A percentile compares a stretch with the other conserved stretches of the same genome.
These are phyloP conservation scores for Fusarium algeriense DNA, from an alignment of 2,329 filamentous ascomycete genomes.

Conservation along the genomic window DNA sequence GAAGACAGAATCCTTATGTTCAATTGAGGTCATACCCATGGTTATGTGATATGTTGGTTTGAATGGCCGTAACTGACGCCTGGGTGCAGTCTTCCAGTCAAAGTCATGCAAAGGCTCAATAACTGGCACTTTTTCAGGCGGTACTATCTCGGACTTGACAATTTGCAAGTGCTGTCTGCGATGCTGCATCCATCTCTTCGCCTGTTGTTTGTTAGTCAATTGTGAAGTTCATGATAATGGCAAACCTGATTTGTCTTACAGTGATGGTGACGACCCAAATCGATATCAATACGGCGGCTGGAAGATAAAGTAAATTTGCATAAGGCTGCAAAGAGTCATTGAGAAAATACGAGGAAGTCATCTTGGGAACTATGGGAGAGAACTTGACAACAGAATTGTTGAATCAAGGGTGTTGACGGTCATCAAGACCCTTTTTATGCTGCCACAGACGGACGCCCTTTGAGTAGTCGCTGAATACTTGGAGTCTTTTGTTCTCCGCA, in stretches of 20 bases:
- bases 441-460: not conserved
- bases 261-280: constrained; percentile 17
- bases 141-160: not conserved
- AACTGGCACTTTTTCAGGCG: not conserved
- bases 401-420: not conserved
- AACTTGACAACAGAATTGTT: not conserved
- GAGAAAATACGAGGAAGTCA: not conserved
- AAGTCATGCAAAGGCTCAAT: constrained; percentile 28
- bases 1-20: accelerated
- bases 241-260: constrained; percentile 6
- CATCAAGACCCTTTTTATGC: not conserved
- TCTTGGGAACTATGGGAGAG: not conserved
- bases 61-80: constrained; percentile 20
- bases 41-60: constrained; percentile 38
- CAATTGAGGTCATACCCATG: constrained; percentile 11
- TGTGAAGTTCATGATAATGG: not conserved
- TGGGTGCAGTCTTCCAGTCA: constrained; percentile 25
- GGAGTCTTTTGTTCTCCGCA: constrained; percentile 26
- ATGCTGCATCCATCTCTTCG: constrained; percentile 38
- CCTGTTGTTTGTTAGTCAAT: constrained; percentile 2
- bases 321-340: constrained; percentile 6
- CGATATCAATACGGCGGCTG: constrained; percentile 16
- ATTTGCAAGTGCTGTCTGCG: constrained; percentile 17
- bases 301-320: constrained; percentile 18
- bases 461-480: not conserved